phyloP scores from a whole-genome alignment of 768 basidiomycete genomes.

The Suillus subluteus region DNA sequence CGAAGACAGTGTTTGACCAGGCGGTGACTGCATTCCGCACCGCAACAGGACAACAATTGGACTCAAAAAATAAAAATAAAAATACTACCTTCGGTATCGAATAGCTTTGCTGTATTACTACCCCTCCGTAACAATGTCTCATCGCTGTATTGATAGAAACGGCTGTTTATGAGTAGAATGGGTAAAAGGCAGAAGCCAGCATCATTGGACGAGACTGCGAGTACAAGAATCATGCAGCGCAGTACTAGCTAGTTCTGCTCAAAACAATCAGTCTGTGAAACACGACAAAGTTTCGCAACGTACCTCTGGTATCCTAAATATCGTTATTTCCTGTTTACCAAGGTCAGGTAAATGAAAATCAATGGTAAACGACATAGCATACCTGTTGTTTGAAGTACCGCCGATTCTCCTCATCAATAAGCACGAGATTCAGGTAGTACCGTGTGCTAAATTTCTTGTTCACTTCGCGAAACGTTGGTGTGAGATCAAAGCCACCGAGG shows the following conservation, averaged over 20 bases:
- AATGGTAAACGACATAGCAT: slow-evolving; percentile 14
- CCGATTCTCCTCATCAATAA: slow-evolving; percentile 98
- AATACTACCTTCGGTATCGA: neutral
- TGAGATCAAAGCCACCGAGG: slow-evolving; percentile 97
- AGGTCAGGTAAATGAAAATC: neutral
- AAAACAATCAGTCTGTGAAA: slow-evolving; percentile 12
- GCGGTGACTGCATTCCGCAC: neutral
- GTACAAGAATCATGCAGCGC: slow-evolving; percentile 5
- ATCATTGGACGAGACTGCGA: neutral
- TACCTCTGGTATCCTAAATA: slow-evolving; percentile 90
- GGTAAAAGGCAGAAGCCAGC: neutral
- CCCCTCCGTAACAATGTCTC: neutral
- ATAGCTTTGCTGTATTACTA: neutral
- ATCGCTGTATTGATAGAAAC: neutral
- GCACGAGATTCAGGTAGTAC: slow-evolving; percentile 96
- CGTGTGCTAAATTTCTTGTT: slow-evolving; percentile 99
- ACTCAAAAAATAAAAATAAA: neutral
- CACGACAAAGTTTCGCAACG: slow-evolving; percentile 21
- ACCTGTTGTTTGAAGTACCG: slow-evolving; percentile 98
- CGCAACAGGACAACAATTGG: neutral
- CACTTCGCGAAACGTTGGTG: slow-evolving; percentile 97
- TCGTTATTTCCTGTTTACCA: slow-evolving; percentile 71
- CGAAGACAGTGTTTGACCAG: slow-evolving; percentile 4
- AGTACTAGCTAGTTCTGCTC: slow-evolving; percentile 38
- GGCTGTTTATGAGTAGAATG: neutral